Evolutionary conservation across 2,329 filamentous ascomycete genomes (phyloP), one percentile per base, ranked within the genome.

Genomic region (Xylariaceae sp.): DNA sequence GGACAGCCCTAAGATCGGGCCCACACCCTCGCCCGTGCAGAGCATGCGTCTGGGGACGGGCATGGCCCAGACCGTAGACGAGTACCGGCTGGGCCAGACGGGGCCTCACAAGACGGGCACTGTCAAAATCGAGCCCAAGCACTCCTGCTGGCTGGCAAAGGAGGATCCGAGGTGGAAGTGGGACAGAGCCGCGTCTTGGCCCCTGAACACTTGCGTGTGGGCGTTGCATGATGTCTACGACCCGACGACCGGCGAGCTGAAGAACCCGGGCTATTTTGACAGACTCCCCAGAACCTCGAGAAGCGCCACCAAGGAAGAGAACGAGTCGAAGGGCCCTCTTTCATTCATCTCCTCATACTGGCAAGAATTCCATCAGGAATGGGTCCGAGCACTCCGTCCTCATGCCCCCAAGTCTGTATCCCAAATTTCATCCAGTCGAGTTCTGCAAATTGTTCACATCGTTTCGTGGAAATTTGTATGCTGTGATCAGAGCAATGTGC

Each of bases 201-300:
- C 36, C 7, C 31, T 49, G 11, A 37, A 36, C 3, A 35, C 36
- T 5, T 50, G 47, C n/a, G 32, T 49, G n/a, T 50, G 47, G 47
- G 44, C 44, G 12, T 35, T 47, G n/a, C 42, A 50, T 29, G 44
- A 35, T 8, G 43, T 50, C 2, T 50, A 46, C 46, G 39, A 46
- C 19, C 4, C 29, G 5, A 27, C 36, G 11, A 42, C 40, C 2
- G 47, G 46, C 10, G 35, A 43, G 18, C 38, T 49, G n/a, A 31
- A 21, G 13, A 36, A 38, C 8, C 30, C 39, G 3, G 35, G 39
- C 17, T 47, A 49, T 32, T 50, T 50, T 21, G 31, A 35, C 12
- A 33, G 35, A 10, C 22, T 40, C 3, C 45, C 45, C 9, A 15
- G 29, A 2, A 39, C 17, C 3, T 37, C 35, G 5, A 15, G 18